Conservation (phyloP, 2,329 filamentous ascomycete genomes). For the Pleurostoma richardsiae region DNA sequence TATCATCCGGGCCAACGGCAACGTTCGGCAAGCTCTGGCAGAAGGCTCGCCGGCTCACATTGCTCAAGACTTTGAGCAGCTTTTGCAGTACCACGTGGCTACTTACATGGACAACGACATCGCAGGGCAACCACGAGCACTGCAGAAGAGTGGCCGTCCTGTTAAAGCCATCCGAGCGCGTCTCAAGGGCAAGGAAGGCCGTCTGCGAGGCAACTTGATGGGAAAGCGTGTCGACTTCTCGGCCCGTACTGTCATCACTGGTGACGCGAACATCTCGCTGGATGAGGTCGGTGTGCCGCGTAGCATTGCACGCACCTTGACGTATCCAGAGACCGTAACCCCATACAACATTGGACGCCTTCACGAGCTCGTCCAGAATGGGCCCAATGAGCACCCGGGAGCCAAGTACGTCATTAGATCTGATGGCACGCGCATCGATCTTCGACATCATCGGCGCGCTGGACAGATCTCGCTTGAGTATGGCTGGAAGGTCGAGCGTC, state of each 20-base stretch:
- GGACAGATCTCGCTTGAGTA: conserved; percentile 85
- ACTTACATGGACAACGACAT: conserved; percentile 99
- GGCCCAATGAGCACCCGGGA: conserved; percentile 90
- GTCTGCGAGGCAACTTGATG: conserved; percentile 98
- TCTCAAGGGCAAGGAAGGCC: conserved; percentile 98
- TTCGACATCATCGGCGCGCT: conserved; percentile 86
- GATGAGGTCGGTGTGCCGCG: conserved; percentile 96
- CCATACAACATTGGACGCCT: conserved; percentile 96
- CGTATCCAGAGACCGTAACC: conserved; percentile 95
- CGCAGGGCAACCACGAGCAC: conserved; percentile 85
- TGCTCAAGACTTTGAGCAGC: conserved; percentile 80
- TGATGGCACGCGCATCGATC: conserved; percentile 89
- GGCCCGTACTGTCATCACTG: conserved; percentile 98
- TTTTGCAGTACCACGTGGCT: conserved; percentile 96
- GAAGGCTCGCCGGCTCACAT: conserved; percentile 92
- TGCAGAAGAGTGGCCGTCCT: conserved; percentile 95
- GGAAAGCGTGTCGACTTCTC: conserved; percentile 99
- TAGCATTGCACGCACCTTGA: conserved; percentile 87
- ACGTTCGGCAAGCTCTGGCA: conserved; percentile 83
- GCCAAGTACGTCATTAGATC: conserved; percentile 95
- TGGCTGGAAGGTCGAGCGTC: conserved; percentile 97
- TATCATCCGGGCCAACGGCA: conserved; percentile 95
- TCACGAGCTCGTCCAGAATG: conserved; percentile 83
- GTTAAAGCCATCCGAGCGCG: conserved; percentile 96
- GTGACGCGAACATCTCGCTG: conserved; percentile 91